Conservation (phyloP, 257 asterid species). For the Rehmannia glutinosa region DNA sequence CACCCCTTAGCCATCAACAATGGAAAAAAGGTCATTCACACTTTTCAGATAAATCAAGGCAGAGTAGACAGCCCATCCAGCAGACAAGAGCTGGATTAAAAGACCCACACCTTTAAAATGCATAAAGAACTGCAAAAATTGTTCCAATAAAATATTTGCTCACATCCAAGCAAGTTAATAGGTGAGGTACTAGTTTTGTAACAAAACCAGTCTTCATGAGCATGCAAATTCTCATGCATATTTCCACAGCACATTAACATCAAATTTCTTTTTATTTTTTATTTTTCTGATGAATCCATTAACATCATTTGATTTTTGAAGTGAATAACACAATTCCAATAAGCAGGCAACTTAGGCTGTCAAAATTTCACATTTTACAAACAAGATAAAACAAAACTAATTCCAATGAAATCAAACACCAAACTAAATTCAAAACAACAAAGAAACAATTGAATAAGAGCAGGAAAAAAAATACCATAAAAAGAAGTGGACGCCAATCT, state of each 20-base stretch:
- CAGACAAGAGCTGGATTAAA: neutral
- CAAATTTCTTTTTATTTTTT: neutral
- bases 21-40: neutral
- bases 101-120: neutral
- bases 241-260: neutral
- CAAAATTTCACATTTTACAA: neutral
- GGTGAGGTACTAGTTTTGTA: neutral
- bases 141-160: neutral
- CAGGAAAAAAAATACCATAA: slow-evolving; percentile 53
- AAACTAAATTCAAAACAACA: neutral
- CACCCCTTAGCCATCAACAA: slow-evolving; percentile 65
- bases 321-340: neutral
- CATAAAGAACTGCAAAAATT: neutral
- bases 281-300: too few species aligned
- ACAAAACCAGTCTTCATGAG: neutral
- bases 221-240: neutral
- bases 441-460: neutral
- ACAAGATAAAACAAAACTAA: neutral
- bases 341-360: neutral
- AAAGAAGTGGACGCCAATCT: slow-evolving; percentile 81
- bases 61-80: neutral
- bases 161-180: neutral
- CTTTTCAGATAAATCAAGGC: neutral
- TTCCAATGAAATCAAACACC: neutral
- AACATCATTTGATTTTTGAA: too few species aligned